Evolutionary conservation across 768 basidiomycete species (phyloP).

Genomic region (Boletus sensibilis): DNA sequence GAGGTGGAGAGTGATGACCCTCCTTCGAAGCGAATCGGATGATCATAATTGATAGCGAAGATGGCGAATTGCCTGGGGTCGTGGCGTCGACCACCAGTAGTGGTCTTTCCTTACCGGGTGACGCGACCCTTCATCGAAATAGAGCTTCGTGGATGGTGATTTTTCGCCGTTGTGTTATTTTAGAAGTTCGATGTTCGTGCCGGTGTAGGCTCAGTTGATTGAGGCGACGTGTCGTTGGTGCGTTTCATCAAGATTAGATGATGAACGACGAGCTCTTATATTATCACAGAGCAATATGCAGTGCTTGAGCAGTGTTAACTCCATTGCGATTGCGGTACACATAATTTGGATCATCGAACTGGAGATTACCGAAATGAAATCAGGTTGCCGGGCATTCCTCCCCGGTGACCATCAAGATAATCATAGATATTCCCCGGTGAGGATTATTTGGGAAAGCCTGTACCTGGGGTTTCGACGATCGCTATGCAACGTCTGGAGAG

Average conservation of each 20-base stretch:
- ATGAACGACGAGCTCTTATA: constrained; percentile 1
- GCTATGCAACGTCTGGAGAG: constrained; percentile 1
- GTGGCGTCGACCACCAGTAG: neutral
- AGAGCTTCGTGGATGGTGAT: neutral
- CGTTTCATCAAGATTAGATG: constrained; percentile 5
- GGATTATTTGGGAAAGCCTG: neutral
- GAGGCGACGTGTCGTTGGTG: neutral
- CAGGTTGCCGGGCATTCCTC: constrained; percentile 8
- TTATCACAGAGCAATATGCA: neutral
- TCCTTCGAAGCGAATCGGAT: neutral
- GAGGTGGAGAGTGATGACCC: neutral
- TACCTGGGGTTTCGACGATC: constrained; percentile 12
- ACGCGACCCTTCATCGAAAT: neutral
- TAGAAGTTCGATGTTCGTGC: neutral
- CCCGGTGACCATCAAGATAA: constrained; percentile 7
- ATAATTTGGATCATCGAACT: neutral
- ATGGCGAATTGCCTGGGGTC: neutral
- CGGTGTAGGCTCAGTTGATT: neutral
- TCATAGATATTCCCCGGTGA: constrained; percentile 9
- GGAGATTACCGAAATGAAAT: constrained; percentile 32
- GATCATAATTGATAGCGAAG: neutral
- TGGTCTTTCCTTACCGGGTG: constrained; percentile 2
- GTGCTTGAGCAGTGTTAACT: neutral
- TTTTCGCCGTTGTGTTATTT: neutral
- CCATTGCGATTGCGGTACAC: constrained; percentile 3